Base-by-base conservation (phyloP, 176 grass and related monocot genomes). In the Oropetium thomaeum region DNA sequence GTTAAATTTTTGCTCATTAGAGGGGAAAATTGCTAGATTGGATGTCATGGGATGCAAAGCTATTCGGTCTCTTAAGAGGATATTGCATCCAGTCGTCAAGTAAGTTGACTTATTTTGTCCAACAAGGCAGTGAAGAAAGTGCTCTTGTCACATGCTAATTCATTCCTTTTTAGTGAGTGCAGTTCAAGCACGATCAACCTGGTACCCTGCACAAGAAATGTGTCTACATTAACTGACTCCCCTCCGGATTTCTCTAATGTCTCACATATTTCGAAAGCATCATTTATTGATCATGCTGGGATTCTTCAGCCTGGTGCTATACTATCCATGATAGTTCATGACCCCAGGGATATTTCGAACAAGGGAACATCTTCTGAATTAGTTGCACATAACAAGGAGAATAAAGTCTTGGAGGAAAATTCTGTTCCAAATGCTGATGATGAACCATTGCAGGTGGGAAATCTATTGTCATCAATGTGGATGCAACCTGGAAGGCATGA, bases 21-120 rank as follows among this genome's bases (percentile, higher is more conserved):
- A 93, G 76, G 94, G 90, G 48, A 77, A 90, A 67, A 60, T 97
- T 82, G 88, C 78, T 76, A 88, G 81, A 74, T 79, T 97, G 66
- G 90, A 97, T 87, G 76, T 97, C 67, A 86, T 85, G 71, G 95
- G 95, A 59, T 44, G 65, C 49, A 89, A 85, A 54, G 90, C 88
- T 78, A 91, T 73, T 42, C 54, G 93, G 75, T 52, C 86, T 63
- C 49, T 97, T 70, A 67, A 74, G 72, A 89, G 82, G 71, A 83
- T 85, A 55, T 79, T 93, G 49, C 41, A 77, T 14, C 90, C 95
- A 73, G 26, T 77, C 48, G 70, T 41, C 44, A 82, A 83, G 95
- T 89, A 78, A 65, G 79, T 73, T 73, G n/a, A n/a, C 22, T 9
- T 81, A 70, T 35, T 60, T 48, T 22, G 37, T 33, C 42, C 14